These are phyloP conservation scores for Mycena galericulata DNA, from an alignment of 768 basidiomycete genomes.

Conservation along the genomic window DNA sequence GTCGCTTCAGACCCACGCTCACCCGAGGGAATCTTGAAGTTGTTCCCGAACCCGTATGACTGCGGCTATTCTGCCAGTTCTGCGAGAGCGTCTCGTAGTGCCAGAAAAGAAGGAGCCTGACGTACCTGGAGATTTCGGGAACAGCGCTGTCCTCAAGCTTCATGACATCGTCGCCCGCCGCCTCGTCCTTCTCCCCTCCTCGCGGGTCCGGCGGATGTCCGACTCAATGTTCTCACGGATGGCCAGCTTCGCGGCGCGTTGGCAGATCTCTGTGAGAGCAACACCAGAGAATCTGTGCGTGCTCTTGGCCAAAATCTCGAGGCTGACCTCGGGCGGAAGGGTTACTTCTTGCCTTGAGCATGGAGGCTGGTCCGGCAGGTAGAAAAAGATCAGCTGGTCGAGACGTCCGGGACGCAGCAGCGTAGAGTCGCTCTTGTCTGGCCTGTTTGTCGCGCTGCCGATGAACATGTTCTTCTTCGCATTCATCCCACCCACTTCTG, in stretches of 20 bases:
- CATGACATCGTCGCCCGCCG: slow-evolving; percentile 74
- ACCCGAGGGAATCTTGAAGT: slow-evolving; percentile 82
- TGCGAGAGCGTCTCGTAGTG: too few relatives aligned
- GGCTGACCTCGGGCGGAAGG: slow-evolving; percentile 86
- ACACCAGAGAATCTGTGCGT: slow-evolving; percentile 98
- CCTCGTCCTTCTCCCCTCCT: too few relatives aligned
- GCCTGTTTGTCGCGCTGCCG: slow-evolving; percentile 96
- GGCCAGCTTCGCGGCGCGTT: too few relatives aligned
- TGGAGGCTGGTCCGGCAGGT: slow-evolving; percentile 96
- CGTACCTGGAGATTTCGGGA: slow-evolving; percentile 82
- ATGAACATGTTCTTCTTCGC: slow-evolving; percentile 99
- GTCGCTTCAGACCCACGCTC: slow-evolving; percentile 56
- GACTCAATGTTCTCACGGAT: too few relatives aligned
- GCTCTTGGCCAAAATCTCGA: slow-evolving; percentile 86
- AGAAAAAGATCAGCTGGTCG: slow-evolving; percentile 99
- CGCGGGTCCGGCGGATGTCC: too few relatives aligned
- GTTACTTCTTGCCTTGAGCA: slow-evolving; percentile 96
- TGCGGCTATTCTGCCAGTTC: too few relatives aligned
- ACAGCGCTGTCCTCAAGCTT: slow-evolving; percentile 84
- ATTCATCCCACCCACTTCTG: slow-evolving; percentile 99
- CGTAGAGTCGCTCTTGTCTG: slow-evolving; percentile 94
- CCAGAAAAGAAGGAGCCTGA: slow-evolving; percentile 37
- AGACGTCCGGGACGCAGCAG: slow-evolving; percentile 97
- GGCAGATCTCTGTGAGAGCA: slow-evolving; percentile 98
- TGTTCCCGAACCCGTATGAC: too few relatives aligned